Percentiles rank a stretch among this genome's conserved stretches.
Evolutionary conservation across 139 green algal genomes (phyloP).

Genomic region (Chlamydomonas incerta): DNA sequence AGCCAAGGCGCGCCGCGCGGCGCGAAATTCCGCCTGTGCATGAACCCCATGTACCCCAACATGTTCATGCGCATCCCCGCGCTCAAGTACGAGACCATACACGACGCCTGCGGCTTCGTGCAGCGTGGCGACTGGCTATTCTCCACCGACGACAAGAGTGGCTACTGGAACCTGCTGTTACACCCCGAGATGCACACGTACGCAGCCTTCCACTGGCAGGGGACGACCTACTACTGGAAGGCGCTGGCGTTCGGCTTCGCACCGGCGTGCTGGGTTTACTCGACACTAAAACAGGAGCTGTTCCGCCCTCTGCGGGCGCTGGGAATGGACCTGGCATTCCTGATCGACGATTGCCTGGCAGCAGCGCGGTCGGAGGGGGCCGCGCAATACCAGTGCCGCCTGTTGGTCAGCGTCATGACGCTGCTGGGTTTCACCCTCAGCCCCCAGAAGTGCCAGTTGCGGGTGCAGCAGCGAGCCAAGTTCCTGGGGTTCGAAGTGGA

Average conservation of each 20-base stretch:
- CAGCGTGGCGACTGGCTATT: background rate
- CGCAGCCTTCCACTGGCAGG: background rate
- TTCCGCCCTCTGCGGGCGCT: background rate
- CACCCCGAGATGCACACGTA: background rate
- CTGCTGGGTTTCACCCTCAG: conserved; percentile 5
- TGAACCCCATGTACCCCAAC: conserved; percentile 10
- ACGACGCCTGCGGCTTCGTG: background rate
- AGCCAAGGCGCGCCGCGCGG: background rate
- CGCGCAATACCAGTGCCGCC: conserved; percentile 22
- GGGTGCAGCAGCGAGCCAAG: background rate
- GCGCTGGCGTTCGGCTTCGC: conserved; percentile 4
- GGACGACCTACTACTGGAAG: background rate
- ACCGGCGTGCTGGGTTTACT: conserved; percentile 1
- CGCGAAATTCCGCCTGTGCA: background rate
- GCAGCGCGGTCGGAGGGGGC: background rate
- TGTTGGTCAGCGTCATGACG: background rate
- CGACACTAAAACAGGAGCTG: background rate
- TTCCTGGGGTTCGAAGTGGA: conserved; percentile 7
- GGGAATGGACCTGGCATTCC: background rate
- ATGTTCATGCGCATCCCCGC: background rate
- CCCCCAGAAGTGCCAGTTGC: background rate
- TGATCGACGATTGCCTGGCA: conserved; percentile 18
- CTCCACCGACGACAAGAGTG: conserved; percentile 11
- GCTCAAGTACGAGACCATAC: background rate
- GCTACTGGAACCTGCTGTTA: background rate